Evolutionary conservation across 192 early-diverging fungal genomes (phyloP).

Genomic region (Phycomyces nitens): DNA sequence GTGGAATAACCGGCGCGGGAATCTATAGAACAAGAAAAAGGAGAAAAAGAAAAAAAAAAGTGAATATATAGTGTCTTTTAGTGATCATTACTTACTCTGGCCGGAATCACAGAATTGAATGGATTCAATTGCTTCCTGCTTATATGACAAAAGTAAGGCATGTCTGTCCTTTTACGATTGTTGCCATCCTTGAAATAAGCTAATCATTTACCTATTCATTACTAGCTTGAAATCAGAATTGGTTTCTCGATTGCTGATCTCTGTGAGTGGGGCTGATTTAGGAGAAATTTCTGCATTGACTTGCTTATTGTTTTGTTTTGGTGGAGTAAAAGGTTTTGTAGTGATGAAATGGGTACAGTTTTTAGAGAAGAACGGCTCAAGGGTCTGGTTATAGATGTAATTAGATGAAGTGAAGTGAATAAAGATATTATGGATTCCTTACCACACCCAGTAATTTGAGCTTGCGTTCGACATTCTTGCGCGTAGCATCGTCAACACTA

Average conservation of each 20-base stretch:
- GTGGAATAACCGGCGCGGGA: not conserved
- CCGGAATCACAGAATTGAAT: not conserved
- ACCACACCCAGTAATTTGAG: conserved; percentile 18
- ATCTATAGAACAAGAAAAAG: not conserved
- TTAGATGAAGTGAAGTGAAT: not conserved
- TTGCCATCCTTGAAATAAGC: not conserved
- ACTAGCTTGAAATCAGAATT: not conserved
- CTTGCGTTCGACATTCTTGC: conserved; percentile 2
- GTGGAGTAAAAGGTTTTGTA: not conserved
- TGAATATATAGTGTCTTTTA: not conserved
- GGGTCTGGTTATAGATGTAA: not conserved
- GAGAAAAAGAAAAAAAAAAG: not conserved
- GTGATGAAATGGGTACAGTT: conserved; percentile 33
- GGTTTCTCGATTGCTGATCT: no score
- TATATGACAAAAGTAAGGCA: no score
- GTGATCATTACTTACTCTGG: not conserved
- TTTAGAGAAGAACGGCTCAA: conserved; percentile 26
- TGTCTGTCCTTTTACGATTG: no score
- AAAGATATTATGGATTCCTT: not conserved
- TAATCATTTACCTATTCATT: not conserved
- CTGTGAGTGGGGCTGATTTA: not conserved
- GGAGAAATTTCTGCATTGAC: not conserved
- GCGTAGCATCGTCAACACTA: conserved; percentile 10
- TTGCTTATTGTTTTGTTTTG: not conserved
- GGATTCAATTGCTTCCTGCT: not conserved